Conservation (phyloP, 768 basidiomycete genomes). For the Amanita pallidorosea region DNA sequence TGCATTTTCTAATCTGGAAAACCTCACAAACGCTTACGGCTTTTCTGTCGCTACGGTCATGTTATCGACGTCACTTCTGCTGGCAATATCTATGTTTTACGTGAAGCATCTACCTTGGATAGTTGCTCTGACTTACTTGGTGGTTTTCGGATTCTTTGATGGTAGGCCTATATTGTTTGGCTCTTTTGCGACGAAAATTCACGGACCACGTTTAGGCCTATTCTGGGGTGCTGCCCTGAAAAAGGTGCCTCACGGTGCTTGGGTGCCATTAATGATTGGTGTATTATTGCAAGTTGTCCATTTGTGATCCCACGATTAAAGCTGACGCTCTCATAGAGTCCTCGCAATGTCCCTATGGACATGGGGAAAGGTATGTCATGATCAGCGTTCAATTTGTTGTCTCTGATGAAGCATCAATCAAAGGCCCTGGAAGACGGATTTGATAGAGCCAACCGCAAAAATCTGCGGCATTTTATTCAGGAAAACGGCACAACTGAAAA, state of each 20-base stretch:
- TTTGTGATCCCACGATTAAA: neutral
- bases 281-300: constrained; percentile 28
- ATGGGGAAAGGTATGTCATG: constrained; percentile 39
- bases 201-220: constrained; percentile 17
- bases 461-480: constrained; percentile 46
- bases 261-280: constrained; percentile 56
- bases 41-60: constrained; percentile 60
- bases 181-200: neutral
- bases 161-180: constrained; percentile 21
- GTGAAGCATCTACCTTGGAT: constrained; percentile 39
- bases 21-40: constrained; percentile 52
- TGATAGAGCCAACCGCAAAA: constrained; percentile 43
- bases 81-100: constrained; percentile 46
- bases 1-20: constrained; percentile 40
- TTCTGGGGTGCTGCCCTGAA: constrained; percentile 58
- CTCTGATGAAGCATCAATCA: constrained; percentile 8
- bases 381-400: neutral
- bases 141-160: constrained; percentile 55
- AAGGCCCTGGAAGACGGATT: constrained; percentile 52
- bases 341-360: constrained; percentile 52
- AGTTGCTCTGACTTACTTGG: constrained; percentile 33
- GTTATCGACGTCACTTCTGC: constrained; percentile 46
- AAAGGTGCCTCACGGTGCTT: constrained; percentile 56
- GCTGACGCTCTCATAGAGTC: constrained; percentile 16
- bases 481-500: constrained; percentile 13